These are phyloP conservation scores for Colletotrichum orchidophilum DNA, from an alignment of 2,329 filamentous ascomycete species.

Conservation along the genomic window DNA sequence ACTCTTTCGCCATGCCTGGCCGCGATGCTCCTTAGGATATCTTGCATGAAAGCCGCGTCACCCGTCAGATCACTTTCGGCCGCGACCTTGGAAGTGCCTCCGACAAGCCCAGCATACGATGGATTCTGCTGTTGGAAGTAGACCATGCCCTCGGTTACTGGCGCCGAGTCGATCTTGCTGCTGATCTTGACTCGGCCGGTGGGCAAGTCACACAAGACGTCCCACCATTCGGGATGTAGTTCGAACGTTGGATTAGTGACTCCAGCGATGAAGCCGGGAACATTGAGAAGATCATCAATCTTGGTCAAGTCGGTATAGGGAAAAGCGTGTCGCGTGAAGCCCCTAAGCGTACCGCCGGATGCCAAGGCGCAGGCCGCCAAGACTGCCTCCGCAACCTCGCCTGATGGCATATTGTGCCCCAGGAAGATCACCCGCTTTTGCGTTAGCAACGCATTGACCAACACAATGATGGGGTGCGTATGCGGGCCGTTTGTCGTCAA, in stretches of 20 bases:
- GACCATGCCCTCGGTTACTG: conserved; percentile 82
- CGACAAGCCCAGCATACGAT: conserved; percentile 60
- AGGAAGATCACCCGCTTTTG: conserved; percentile 97
- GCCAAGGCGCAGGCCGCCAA: conserved; percentile 94
- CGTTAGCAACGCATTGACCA: conserved; percentile 93
- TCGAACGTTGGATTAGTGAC: conserved; percentile 98
- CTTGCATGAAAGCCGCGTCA: conserved; percentile 88
- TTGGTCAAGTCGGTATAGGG: conserved; percentile 98
- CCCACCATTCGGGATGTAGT: conserved; percentile 97
- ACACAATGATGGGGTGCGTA: conserved; percentile 94
- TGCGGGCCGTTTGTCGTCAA: conserved; percentile 89
- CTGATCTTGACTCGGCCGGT: conserved; percentile 96
- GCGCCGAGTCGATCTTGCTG: conserved; percentile 82
- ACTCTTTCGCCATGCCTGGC: conserved; percentile 89
- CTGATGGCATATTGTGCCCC: conserved; percentile 93
- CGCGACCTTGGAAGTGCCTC: conserved; percentile 49
- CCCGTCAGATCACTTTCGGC: conserved; percentile 76
- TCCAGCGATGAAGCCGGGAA: conserved; percentile 96
- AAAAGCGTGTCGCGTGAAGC: conserved; percentile 95
- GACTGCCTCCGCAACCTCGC: conserved; percentile 97
- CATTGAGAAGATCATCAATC: conserved; percentile 94
- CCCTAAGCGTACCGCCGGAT: conserved; percentile 89
- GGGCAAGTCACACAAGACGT: conserved; percentile 91
- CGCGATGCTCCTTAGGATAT: conserved; percentile 83
- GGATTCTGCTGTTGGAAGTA: conserved; percentile 89